These are phyloP conservation scores for Stagonosporopsis chrysanthemi DNA, from an alignment of 2,329 filamentous ascomycete species.

Conservation along the genomic window DNA sequence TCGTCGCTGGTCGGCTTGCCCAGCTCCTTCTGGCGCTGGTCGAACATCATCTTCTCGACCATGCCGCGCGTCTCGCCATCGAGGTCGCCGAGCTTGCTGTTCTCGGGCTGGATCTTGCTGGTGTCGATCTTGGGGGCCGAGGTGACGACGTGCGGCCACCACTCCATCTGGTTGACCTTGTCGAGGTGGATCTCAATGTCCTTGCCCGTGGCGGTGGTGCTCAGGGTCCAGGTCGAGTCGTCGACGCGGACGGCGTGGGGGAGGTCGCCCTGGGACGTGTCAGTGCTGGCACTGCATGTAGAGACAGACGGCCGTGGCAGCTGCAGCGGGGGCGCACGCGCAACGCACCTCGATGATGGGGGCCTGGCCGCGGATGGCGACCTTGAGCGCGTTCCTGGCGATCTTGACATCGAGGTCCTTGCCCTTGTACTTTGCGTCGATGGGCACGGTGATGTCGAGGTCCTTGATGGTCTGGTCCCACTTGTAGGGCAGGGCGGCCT, in stretches of 20 bases:
- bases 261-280: slow-evolving; percentile 73
- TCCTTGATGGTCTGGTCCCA: slow-evolving; percentile 95
- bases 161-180: slow-evolving; percentile 96
- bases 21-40: slow-evolving; percentile 95
- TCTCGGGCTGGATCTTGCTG: slow-evolving; percentile 92
- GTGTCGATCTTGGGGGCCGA: slow-evolving; percentile 91
- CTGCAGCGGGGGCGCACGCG: too few relatives aligned
- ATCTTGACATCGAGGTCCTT: slow-evolving; percentile 84
- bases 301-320: too few relatives aligned
- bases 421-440: slow-evolving; percentile 84
- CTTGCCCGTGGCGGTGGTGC: slow-evolving; percentile 66
- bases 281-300: too few relatives aligned
- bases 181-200: slow-evolving; percentile 89
- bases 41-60: slow-evolving; percentile 99
- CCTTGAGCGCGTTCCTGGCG: slow-evolving; percentile 77
- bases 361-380: slow-evolving; percentile 86
- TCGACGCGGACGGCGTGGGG: slow-evolving; percentile 80
- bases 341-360: slow-evolving; percentile 77
- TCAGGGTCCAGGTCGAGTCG: slow-evolving; percentile 94
- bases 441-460: slow-evolving; percentile 77
- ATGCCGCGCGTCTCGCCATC: slow-evolving; percentile 94
- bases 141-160: slow-evolving; percentile 94
- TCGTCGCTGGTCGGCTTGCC: slow-evolving; percentile 91
- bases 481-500: slow-evolving; percentile 92
- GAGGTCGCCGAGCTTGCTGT: slow-evolving; percentile 87